Evolutionary conservation across 495 filamentous ascomycete species (phyloP).

Genomic region (Hyaloscypha variabilis): DNA sequence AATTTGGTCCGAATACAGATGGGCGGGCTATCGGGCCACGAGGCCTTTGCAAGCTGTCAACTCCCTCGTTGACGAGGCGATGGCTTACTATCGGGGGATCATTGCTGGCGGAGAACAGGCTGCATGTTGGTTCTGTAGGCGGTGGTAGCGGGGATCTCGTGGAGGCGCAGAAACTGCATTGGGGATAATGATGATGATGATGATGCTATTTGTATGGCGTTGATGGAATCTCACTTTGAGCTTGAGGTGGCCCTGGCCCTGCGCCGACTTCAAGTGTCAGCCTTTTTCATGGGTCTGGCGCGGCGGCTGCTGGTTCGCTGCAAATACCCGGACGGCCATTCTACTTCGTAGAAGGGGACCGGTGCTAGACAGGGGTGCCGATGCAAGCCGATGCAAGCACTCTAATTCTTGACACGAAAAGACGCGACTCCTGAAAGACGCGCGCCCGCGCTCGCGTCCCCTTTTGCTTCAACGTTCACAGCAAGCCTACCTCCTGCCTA

Average conservation of each 20-base stretch:
- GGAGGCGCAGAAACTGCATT: not conserved
- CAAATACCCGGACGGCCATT: not conserved
- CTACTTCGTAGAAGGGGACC: too few species aligned
- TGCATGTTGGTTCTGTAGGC: not conserved
- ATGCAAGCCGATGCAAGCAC: too few species aligned
- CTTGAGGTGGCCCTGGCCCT: not conserved
- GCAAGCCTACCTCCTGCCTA: too few species aligned
- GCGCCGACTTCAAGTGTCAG: slow-evolving; percentile 4
- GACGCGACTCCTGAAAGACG: slow-evolving; percentile 31
- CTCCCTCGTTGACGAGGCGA: slow-evolving; percentile 15
- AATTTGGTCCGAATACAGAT: too few species aligned
- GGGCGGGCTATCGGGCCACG: slow-evolving; percentile 25
- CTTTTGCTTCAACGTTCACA: too few species aligned
- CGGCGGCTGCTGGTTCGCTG: too few species aligned
- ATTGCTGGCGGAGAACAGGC: slow-evolving; percentile 22
- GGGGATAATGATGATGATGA: not conserved
- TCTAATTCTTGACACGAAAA: slow-evolving; percentile 51
- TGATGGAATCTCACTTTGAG: too few species aligned
- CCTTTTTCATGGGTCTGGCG: slow-evolving; percentile 17
- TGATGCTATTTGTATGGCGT: too few species aligned
- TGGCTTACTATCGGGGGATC: slow-evolving; percentile 31
- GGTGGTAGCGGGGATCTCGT: not conserved
- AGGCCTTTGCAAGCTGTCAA: slow-evolving; percentile 28
- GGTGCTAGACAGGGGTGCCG: slow-evolving; percentile 3
- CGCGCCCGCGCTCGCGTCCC: not conserved